Percentiles rank a stretch among this genome's conserved stretches.
Evolutionary conservation across 2,329 filamentous ascomycete genomes (phyloP).

Genomic region (Fusarium sp.): DNA sequence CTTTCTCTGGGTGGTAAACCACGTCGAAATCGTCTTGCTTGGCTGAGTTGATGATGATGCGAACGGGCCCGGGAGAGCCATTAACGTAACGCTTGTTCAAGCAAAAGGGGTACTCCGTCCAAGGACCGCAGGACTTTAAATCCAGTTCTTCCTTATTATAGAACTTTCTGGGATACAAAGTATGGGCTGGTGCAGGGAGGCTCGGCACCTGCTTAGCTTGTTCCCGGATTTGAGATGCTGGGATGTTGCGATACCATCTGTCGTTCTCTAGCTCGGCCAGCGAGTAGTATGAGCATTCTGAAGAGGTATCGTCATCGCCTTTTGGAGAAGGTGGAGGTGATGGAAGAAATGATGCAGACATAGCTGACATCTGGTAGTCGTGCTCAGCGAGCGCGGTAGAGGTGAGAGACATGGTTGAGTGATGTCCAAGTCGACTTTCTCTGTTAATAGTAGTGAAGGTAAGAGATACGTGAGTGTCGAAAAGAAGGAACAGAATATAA

Average conservation of each 20-base stretch:
- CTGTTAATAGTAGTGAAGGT: no score
- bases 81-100: conserved; percentile 10
- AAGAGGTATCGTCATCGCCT: conserved; percentile 5
- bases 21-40: neutral
- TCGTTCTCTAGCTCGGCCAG: conserved; percentile 1
- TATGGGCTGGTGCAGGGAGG: neutral
- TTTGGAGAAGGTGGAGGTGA: neutral
- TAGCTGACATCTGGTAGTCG: neutral
- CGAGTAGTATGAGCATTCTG: conserved; percentile 29
- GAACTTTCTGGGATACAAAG: conserved; percentile 8
- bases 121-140: conserved; percentile 4
- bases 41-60: conserved; percentile 11
- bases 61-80: conserved; percentile 20
- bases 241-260: conserved; percentile 17
- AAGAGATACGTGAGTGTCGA: no score
- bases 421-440: no score
- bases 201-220: conserved; percentile 16
- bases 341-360: neutral
- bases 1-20: conserved; percentile 3
- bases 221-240: conserved; percentile 16
- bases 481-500: no score
- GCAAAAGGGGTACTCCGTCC: conserved; percentile 24
- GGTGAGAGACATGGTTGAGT: conserved; percentile 7
- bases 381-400: neutral
- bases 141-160: conserved; percentile 11